Evolutionary conservation across 495 filamentous ascomycete species (phyloP), one percentile per base, ranked within the genome.

Genomic region (Daldinia loculata): DNA sequence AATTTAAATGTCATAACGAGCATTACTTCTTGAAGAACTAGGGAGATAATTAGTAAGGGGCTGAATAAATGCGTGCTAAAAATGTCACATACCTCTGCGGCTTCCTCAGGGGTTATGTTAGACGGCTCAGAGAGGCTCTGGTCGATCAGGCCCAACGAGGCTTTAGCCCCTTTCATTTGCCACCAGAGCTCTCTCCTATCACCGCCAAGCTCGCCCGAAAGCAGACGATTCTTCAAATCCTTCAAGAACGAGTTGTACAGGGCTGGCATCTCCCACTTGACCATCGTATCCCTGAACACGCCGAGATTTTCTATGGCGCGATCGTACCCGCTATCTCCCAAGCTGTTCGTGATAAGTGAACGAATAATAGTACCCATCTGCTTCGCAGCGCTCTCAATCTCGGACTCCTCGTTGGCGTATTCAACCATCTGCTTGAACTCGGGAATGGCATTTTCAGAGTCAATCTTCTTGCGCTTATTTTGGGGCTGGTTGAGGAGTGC

Each of bases 401-500:
- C 84, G 15, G 84, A 82, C 15, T 89, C 80, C 32, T 89, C 88
- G 14, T 89, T 87, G 2, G 91, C 86, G 1, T 80, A 79, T 0
- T 84, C 84, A 15, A 98, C 83, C 22, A 88, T 86, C 79, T 95
- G 93, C 74, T 93, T 96, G 86, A 98, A 98, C 58, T 94, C 91
- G 0, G 96, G 94, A 51, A 99, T 92, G 4, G 93, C 88, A 72
- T 99, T 98, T 26, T 89, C 82, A 0, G 87, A 72, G 3, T 90
- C 90, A 58, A 99, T 94, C 63, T 87, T 90, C 41, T 80, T 79
- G 43, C 78, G 77, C 52, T 77, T 78, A 60, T 72, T 88, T 81
- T 76, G 81, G 50, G 75, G 73, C 51, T 70, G 70, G 36, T 85
- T 84, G 26, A 97, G 89, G 17, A 97, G 89, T 1, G 87, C 86